A percentile compares a stretch with the other conserved stretches of the same genome.
These are phyloP conservation scores for Eimeria necatrix DNA, from an alignment of 169 alveolate genomes.

Conservation along the genomic window DNA sequence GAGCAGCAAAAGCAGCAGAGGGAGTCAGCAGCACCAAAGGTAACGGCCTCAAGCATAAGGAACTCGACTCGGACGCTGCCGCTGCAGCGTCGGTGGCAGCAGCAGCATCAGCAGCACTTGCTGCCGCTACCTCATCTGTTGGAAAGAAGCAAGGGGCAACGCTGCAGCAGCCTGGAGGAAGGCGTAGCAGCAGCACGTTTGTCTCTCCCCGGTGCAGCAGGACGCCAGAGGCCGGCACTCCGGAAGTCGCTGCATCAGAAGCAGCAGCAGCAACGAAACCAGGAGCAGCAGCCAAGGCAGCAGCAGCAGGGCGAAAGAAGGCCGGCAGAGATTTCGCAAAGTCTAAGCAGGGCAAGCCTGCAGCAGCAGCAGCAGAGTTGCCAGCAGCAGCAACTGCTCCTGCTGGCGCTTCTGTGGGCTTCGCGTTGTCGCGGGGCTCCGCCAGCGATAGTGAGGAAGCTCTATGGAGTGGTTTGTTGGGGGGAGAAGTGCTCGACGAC, in stretches of 20 bases:
- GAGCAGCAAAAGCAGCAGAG: neutral
- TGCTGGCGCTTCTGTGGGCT: slow-evolving; percentile 7
- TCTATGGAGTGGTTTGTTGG: neutral
- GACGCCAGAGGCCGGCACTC: neutral
- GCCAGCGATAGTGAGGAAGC: slow-evolving; percentile 1
- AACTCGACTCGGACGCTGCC: neutral
- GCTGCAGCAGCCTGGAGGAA: neutral
- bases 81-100: neutral
- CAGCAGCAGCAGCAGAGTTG: neutral
- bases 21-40: neutral
- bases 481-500: slow-evolving; percentile 31
- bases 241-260: neutral
- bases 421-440: neutral
- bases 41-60: neutral
- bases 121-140: neutral
- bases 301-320: slow-evolving; percentile 14
- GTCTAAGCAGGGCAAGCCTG: neutral
- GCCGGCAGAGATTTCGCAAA: neutral
- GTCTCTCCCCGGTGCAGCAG: slow-evolving; percentile 50
- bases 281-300: slow-evolving; percentile 15
- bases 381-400: neutral
- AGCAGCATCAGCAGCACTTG: neutral
- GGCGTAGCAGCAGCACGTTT: slow-evolving; percentile 45
- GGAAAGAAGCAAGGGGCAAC: neutral
- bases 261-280: slow-evolving; percentile 1